Percentiles rank a stretch among this genome's conserved stretches.
Evolutionary conservation across 2,329 filamentous ascomycete genomes (phyloP).

Genomic region (Cladosporium colombiae): DNA sequence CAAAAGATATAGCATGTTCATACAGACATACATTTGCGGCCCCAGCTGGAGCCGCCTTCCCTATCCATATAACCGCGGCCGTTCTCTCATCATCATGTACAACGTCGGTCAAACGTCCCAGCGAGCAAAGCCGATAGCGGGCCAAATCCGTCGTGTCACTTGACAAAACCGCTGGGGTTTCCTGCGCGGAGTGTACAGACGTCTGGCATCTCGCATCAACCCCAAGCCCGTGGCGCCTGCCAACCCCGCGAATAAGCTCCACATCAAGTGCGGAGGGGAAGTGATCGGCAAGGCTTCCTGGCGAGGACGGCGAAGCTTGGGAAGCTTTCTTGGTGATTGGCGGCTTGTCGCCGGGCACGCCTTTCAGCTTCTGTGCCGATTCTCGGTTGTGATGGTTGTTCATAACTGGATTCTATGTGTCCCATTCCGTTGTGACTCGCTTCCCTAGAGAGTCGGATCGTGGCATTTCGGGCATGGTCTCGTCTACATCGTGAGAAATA

Average conservation of each 20-base stretch:
- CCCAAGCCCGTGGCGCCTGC: slow-evolving; percentile 4
- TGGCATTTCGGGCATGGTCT: not conserved
- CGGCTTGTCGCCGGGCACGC: slow-evolving; percentile 3
- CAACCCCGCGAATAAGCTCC: slow-evolving; percentile 14
- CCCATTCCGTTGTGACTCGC: not conserved
- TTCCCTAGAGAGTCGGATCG: not conserved
- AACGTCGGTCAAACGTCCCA: slow-evolving; percentile 13
- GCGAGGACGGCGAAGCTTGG: slow-evolving; percentile 15
- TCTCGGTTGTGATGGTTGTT: not conserved
- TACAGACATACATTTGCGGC: slow-evolving; percentile 2
- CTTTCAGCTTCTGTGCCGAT: not conserved
- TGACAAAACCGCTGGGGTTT: not conserved
- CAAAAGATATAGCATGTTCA: not conserved
- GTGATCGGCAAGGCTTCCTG: slow-evolving; percentile 17
- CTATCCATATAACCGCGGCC: slow-evolving; percentile 10
- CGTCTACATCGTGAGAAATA: not conserved
- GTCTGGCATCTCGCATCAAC: slow-evolving; percentile 9
- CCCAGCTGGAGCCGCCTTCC: not conserved
- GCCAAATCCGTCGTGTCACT: not conserved
- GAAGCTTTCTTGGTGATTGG: slow-evolving; percentile 14
- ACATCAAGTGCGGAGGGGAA: slow-evolving; percentile 5
- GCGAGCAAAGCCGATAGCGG: slow-evolving; percentile 16
- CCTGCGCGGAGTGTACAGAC: not conserved
- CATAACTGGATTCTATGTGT: not conserved
- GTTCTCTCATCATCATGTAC: slow-evolving; percentile 9